Evolutionary conservation across 139 green algal genomes (phyloP).

Genomic region (Chlamydomonas eustigma): DNA sequence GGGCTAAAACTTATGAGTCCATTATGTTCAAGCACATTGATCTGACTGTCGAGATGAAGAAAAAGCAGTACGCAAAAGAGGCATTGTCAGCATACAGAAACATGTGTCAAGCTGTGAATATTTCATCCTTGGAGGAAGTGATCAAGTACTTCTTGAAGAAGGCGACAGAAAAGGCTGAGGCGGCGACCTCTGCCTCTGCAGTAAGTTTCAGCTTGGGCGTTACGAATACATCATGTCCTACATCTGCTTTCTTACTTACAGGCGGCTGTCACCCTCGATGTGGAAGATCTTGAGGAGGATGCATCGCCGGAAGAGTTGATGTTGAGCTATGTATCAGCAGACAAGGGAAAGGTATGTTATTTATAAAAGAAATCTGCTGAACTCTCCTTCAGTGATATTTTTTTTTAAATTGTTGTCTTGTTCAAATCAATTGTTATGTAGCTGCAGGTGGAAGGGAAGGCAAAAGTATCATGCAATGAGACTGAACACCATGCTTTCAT

Average conservation of each 20-base stretch:
- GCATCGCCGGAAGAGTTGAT: conserved; percentile 96
- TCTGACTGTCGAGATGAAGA: conserved; percentile 88
- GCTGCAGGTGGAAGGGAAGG: too few species aligned
- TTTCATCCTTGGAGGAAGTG: conserved; percentile 93
- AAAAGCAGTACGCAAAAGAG: conserved; percentile 88
- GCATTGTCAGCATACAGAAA: conserved; percentile 98
- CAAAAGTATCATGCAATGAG: too few species aligned
- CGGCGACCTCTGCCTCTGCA: conserved; percentile 41
- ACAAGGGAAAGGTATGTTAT: conserved; percentile 87
- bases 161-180: conserved; percentile 83
- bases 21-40: conserved; percentile 98
- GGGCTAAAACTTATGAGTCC: conserved; percentile 86
- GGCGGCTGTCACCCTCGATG: conserved; percentile 60
- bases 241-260: not conserved
- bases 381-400: too few species aligned
- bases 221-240: not conserved
- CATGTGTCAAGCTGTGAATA: conserved; percentile 94
- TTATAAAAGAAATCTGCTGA: too few species aligned
- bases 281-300: conserved; percentile 95
- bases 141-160: conserved; percentile 97
- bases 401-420: too few species aligned
- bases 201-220: not conserved
- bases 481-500: not conserved
- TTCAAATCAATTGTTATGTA: too few species aligned
- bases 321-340: conserved; percentile 90